Evolutionary conservation across 179 eudicot genomes (phyloP), one percentile per base, ranked within the genome.

Genomic region (Drosera spatulata): DNA sequence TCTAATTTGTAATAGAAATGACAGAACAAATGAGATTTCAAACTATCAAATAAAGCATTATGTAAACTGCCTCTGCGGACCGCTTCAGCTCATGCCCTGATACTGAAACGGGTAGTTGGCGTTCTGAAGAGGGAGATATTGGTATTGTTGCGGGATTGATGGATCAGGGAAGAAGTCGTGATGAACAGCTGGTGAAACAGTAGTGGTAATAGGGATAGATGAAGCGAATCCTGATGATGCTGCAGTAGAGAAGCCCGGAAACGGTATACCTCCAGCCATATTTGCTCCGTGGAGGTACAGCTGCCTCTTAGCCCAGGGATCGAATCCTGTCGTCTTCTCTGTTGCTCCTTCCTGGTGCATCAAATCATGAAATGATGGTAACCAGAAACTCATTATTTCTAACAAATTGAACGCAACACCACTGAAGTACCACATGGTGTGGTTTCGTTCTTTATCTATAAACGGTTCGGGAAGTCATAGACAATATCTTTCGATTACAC

Each of bases 141-240:
- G 50, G 58, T 51, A 50, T 61, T 69, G 58, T 43, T 55, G 67
- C 22, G 65, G 61, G 50, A 40, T 1, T 12, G 63, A 50, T 40
- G 57, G 57, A 41, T 61, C 58, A 53, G 70, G 38, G 40, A 15
- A 63, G 69, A 59, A 53, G 50, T 42, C 12, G 22, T 46, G 63
- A 66, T 14, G 65, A 66, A 75, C 59, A 48, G 75, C 71, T 67
- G 78, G 56, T 55, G 78, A 64, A 72, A 76, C 75, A 71, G 78
- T 71, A 67, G 82, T 65, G 48, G 8, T 37, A 33, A 10, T 42
- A 56, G 41, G 40, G 10, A 72, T 67, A 33, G 80, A 70, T 58
- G 81, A 70, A 66, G 82, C 74, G 96, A 87, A 87, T 87, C 96
- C 88, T 87, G 96, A 87, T 87, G 96, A 87, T 87, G 96, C 91